Conservation (phyloP, 805 yeast species). For the Candida tibetensis region DNA sequence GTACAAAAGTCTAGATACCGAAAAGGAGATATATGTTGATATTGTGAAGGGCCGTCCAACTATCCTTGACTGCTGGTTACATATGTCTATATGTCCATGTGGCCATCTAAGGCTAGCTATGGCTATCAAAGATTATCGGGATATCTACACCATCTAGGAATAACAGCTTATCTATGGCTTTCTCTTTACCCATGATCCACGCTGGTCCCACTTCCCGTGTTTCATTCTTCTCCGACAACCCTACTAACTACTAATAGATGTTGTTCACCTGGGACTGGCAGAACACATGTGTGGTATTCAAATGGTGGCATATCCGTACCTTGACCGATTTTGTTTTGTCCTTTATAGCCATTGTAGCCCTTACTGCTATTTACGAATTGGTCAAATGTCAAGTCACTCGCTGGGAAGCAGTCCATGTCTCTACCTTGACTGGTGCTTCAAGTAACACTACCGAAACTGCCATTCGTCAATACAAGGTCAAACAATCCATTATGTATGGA, state of each 20-base stretch:
- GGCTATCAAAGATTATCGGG: too few relatives aligned
- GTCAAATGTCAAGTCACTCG: conserved; percentile 29
- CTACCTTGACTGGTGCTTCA: conserved; percentile 7
- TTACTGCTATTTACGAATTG: conserved; percentile 63
- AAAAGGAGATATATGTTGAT: too few relatives aligned
- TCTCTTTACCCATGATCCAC: too few relatives aligned
- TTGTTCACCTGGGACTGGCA: conserved; percentile 75
- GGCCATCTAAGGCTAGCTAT: too few relatives aligned
- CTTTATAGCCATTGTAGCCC: conserved; percentile 43
- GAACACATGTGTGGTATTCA: conserved; percentile 68
- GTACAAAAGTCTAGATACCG: too few relatives aligned
- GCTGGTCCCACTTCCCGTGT: too few relatives aligned
- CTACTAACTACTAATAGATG: conserved; percentile 41
- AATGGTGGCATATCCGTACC: conserved; percentile 76
- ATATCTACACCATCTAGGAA: too few relatives aligned
- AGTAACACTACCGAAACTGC: conserved; percentile 6
- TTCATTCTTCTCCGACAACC: background rate
- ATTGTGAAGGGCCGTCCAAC: too few relatives aligned
- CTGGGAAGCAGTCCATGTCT: conserved; percentile 24
- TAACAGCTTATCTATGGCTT: too few relatives aligned
- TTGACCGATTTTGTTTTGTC: conserved; percentile 50
- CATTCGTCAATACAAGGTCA: conserved; percentile 19
- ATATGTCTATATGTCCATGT: too few relatives aligned
- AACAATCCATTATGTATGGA: conserved; percentile 51
- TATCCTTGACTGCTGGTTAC: background rate